phyloP scores from a whole-genome alignment of 176 grass and related monocot genomes.

The Aegilops tauschii region DNA sequence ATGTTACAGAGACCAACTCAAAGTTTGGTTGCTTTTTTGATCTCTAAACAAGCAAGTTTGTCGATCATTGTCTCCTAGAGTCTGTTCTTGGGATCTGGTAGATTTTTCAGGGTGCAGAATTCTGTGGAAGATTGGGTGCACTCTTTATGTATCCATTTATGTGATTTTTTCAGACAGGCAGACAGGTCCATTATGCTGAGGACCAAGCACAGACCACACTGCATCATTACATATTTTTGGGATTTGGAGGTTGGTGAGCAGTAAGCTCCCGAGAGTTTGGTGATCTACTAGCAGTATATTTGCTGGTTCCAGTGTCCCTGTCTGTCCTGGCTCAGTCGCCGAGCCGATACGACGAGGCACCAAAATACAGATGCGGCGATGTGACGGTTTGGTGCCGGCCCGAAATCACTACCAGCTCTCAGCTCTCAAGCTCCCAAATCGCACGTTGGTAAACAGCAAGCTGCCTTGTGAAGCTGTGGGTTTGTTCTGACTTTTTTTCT shows the following conservation, averaged over 20 bases:
- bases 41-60: not conserved
- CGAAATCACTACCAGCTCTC: not conserved
- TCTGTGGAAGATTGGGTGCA: not conserved
- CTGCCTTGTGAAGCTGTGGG: not conserved
- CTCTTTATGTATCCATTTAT: no score
- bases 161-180: not conserved
- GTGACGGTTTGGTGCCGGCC: not conserved
- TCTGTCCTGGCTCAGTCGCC: not conserved
- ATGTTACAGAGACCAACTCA: not conserved
- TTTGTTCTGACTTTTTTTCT: not conserved
- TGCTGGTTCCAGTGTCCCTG: not conserved
- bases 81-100: not conserved
- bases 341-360: not conserved
- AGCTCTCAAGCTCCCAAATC: not conserved
- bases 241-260: constrained; percentile 16
- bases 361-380: not conserved
- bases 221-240: no score
- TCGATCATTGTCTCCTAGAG: not conserved
- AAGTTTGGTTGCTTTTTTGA: constrained; percentile 17
- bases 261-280: not conserved
- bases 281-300: not conserved
- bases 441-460: not conserved
- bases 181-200: not conserved
- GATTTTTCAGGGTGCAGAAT: not conserved
- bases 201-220: not conserved